These are phyloP conservation scores for Termitomyces sp. DNA, from an alignment of 768 basidiomycete genomes.

Conservation along the genomic window DNA sequence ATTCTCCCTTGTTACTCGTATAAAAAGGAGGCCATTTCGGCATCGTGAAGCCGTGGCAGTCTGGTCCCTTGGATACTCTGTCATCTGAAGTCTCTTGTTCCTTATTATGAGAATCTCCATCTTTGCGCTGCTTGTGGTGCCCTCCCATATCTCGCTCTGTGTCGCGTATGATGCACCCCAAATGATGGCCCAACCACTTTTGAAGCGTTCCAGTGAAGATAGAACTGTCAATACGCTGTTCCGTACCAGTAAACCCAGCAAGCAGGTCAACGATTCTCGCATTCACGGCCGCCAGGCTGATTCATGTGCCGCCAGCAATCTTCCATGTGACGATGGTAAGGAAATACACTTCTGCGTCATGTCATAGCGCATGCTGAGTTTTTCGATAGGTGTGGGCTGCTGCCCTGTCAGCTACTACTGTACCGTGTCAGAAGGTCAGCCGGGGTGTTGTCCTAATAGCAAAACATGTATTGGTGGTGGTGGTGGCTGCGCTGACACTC, in stretches of 20 bases:
- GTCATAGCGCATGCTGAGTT: background rate
- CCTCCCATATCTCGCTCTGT: background rate
- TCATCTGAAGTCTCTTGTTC: background rate
- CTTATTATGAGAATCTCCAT: background rate
- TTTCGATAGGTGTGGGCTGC: background rate
- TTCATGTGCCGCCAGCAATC: background rate
- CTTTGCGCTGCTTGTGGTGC: background rate
- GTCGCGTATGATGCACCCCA: background rate
- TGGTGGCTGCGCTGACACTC: background rate
- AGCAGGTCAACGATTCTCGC: background rate
- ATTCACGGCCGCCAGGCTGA: background rate
- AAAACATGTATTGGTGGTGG: background rate
- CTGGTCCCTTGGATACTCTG: background rate
- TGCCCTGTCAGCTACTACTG: background rate
- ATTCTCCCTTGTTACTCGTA: too few species aligned
- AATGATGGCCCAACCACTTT: background rate
- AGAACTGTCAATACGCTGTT: background rate
- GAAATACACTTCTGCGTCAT: background rate
- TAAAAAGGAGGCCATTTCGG: background rate
- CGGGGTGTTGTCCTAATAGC: background rate
- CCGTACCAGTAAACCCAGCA: background rate
- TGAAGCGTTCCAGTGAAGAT: background rate
- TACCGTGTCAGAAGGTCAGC: background rate
- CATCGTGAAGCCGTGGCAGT: background rate
- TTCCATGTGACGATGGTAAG: conserved; percentile 2